These are phyloP conservation scores for Clonostachys chloroleuca DNA, from an alignment of 2,329 filamentous ascomycete genomes.

Conservation along the genomic window DNA sequence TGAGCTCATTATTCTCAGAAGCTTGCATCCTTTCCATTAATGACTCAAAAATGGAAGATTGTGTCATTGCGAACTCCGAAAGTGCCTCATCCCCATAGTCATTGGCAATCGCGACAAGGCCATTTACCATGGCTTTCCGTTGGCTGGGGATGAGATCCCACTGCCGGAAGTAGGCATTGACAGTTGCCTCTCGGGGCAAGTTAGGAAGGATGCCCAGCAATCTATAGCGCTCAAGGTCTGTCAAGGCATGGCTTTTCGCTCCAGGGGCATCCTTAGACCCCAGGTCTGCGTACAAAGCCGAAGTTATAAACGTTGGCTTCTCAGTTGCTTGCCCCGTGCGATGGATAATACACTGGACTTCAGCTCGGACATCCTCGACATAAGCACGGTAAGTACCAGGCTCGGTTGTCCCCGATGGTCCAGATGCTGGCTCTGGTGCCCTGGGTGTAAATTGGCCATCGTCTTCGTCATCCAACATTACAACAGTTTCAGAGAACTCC, in stretches of 20 bases:
- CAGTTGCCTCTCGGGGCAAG: constrained; percentile 24
- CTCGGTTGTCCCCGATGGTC: constrained; percentile 25
- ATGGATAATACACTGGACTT: constrained; percentile 38
- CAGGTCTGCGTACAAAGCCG: constrained; percentile 22
- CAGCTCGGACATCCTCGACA: constrained; percentile 42
- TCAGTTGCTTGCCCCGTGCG: constrained; percentile 23
- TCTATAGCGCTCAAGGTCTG: constrained; percentile 24
- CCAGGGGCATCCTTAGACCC: constrained; percentile 20
- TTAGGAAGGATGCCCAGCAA: constrained; percentile 29
- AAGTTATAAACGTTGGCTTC: constrained; percentile 17
- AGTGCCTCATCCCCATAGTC: constrained; percentile 25
- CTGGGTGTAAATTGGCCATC: constrained; percentile 29
- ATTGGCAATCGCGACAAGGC: constrained; percentile 24
- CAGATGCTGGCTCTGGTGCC: constrained; percentile 20
- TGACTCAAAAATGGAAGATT: constrained; percentile 32
- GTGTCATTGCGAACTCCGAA: constrained; percentile 27
- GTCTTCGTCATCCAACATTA: constrained; percentile 12
- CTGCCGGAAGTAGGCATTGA: constrained; percentile 32
- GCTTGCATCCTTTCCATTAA: constrained; percentile 13
- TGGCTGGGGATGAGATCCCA: constrained; percentile 26
- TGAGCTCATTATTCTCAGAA: constrained; percentile 10
- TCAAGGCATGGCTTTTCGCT: constrained; percentile 15
- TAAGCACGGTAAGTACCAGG: constrained; percentile 38
- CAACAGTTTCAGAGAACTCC: constrained; percentile 37
- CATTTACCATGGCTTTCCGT: constrained; percentile 21